Conservation (phyloP, 202 grass and related monocot genomes). For the Panicum hallii region DNA sequence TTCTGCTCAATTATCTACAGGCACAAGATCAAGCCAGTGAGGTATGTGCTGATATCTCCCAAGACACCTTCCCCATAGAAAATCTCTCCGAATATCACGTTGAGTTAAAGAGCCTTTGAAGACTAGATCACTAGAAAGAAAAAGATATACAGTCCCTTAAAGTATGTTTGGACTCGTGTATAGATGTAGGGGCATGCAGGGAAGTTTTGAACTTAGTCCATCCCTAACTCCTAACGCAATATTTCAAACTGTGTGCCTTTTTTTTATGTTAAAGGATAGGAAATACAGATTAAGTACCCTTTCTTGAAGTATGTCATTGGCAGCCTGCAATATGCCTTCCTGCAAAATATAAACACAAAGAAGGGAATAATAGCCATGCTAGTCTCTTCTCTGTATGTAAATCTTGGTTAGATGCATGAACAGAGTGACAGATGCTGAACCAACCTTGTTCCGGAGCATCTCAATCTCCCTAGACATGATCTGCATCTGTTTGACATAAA, state of each 20-base stretch:
- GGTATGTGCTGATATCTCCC: background rate
- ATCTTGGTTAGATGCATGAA: background rate
- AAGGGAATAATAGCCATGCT: background rate
- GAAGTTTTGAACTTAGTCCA: background rate
- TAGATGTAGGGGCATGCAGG: background rate
- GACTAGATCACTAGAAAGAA: background rate
- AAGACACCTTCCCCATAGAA: background rate
- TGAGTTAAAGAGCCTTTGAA: background rate
- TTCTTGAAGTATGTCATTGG: conserved; percentile 78
- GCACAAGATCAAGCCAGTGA: conserved; percentile 21
- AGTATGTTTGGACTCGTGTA: background rate
- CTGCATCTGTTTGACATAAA: conserved; percentile 71
- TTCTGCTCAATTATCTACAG: conserved; percentile 53
- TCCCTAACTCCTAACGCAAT: background rate
- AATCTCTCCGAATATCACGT: background rate
- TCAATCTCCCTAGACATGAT: conserved; percentile 78
- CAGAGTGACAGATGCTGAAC: conserved; percentile 16
- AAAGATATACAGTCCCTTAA: background rate
- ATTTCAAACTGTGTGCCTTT: background rate
- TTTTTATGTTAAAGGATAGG: conserved; percentile 5
- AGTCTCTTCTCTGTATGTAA: conserved; percentile 12
- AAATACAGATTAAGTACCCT: conserved; percentile 56
- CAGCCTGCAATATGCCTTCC: conserved; percentile 74
- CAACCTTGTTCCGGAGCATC: conserved; percentile 80
- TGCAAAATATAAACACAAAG: conserved; percentile 46